Percentiles rank a stretch among this genome's conserved stretches.
These are phyloP conservation scores for Gnetum montanum DNA, from an alignment of 75 land plant species.

Conservation along the genomic window DNA sequence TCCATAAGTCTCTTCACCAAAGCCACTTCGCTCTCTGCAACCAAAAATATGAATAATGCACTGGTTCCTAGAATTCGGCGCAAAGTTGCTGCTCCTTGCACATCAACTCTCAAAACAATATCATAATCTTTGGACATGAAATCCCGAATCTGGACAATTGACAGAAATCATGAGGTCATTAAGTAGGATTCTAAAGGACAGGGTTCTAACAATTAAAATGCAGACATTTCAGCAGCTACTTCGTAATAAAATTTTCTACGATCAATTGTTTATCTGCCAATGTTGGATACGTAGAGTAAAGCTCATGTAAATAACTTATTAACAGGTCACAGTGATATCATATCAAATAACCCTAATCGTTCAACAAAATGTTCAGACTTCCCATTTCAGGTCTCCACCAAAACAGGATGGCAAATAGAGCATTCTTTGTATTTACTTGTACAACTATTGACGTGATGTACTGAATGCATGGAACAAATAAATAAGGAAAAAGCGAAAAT, in stretches of 20 bases:
- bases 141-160: conserved; percentile 66
- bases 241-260: not conserved
- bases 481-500: too few relatives aligned
- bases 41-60: conserved; percentile 78
- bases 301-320: too few relatives aligned
- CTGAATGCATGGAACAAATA: too few relatives aligned
- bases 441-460: too few relatives aligned
- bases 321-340: too few relatives aligned
- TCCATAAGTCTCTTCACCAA: conserved; percentile 74
- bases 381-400: too few relatives aligned
- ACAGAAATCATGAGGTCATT: not conserved
- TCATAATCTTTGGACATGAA: conserved; percentile 73
- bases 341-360: too few relatives aligned
- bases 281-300: too few relatives aligned
- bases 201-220: not conserved
- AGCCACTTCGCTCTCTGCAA: conserved; percentile 80
- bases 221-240: not conserved
- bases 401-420: too few relatives aligned
- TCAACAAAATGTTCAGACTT: too few relatives aligned
- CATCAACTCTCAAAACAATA: conserved; percentile 84
- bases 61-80: conserved; percentile 57
- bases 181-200: not conserved
- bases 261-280: too few relatives aligned
- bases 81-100: conserved; percentile 91
- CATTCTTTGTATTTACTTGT: too few relatives aligned